These are phyloP conservation scores for Cruciata laevipes DNA, from an alignment of 257 asterid genomes.

Conservation along the genomic window DNA sequence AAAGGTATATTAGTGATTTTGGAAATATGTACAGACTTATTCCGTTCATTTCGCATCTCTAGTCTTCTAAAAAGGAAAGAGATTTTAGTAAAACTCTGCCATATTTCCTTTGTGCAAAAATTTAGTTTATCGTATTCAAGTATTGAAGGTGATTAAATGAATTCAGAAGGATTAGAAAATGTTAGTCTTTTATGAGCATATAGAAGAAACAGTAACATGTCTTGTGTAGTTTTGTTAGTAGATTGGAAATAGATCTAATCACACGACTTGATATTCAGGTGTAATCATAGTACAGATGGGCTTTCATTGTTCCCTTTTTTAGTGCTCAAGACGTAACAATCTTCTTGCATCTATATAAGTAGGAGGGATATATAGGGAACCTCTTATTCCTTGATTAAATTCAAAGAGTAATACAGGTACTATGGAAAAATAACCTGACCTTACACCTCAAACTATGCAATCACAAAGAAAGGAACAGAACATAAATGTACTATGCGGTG, in stretches of 20 bases:
- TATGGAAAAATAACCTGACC: background rate
- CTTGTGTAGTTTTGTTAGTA: background rate
- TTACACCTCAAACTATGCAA: background rate
- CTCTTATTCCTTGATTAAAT: background rate
- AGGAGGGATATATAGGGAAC: background rate
- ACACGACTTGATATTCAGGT: background rate
- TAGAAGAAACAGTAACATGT: background rate
- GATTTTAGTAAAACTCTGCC: too few species aligned
- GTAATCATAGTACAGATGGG: too few species aligned
- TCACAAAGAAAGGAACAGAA: background rate
- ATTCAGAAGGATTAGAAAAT: too few species aligned
- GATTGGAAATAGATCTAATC: background rate
- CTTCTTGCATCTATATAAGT: background rate
- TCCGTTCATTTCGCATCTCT: too few species aligned
- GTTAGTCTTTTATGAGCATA: too few species aligned
- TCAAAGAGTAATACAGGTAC: background rate
- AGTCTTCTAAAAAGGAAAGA: too few species aligned
- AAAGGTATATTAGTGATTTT: too few species aligned
- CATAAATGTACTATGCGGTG: constrained; percentile 14
- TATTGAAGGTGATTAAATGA: too few species aligned
- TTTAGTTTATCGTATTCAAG: too few species aligned
- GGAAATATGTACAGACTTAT: too few species aligned
- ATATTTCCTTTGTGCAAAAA: too few species aligned
- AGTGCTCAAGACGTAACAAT: background rate
- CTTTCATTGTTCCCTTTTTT: too few species aligned